A percentile compares a stretch with the other conserved stretches of the same genome.
Evolutionary conservation across 495 filamentous ascomycete species (phyloP).

Genomic region (Lasiosphaeriaceae sp.): DNA sequence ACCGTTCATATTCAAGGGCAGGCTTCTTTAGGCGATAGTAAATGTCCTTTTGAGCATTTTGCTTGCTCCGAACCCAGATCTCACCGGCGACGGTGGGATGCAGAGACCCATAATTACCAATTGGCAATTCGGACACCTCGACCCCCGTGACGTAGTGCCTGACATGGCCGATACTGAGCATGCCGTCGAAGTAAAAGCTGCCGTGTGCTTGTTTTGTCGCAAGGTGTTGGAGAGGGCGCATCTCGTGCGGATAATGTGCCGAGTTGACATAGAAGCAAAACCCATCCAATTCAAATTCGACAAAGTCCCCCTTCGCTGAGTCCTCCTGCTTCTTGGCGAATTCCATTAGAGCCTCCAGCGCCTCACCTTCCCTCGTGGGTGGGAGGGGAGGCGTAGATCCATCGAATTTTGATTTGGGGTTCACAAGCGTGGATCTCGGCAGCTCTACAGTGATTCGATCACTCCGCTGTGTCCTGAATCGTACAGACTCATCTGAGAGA

Average conservation of each 20-base stretch:
- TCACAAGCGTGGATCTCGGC: slow-evolving; percentile 20
- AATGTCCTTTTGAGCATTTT: slow-evolving; percentile 34
- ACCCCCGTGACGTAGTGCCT: slow-evolving; percentile 49
- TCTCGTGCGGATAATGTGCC: slow-evolving; percentile 36
- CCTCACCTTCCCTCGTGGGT: slow-evolving; percentile 21
- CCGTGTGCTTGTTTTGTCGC: slow-evolving; percentile 29
- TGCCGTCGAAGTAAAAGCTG: slow-evolving; percentile 55
- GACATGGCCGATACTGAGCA: slow-evolving; percentile 43
- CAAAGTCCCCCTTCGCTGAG: slow-evolving; percentile 20
- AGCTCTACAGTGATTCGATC: slow-evolving; percentile 17
- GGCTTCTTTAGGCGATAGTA: slow-evolving; percentile 61
- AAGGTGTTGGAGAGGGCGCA: slow-evolving; percentile 51
- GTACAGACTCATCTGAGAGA: neutral
- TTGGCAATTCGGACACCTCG: slow-evolving; percentile 53
- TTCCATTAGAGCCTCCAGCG: slow-evolving; percentile 23
- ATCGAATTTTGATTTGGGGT: slow-evolving; percentile 15
- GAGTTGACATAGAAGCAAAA: slow-evolving; percentile 49
- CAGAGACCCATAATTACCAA: slow-evolving; percentile 59
- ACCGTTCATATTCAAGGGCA: slow-evolving; percentile 53
- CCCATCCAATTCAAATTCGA: slow-evolving; percentile 45
- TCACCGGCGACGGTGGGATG: slow-evolving; percentile 44
- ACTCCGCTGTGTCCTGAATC: slow-evolving; percentile 2
- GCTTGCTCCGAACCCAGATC: slow-evolving; percentile 58
- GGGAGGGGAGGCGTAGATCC: slow-evolving; percentile 16
- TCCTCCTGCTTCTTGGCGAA: neutral